phyloP scores from a whole-genome alignment of 2,329 filamentous ascomycete genomes.

The Aspergillus fijiensis region DNA sequence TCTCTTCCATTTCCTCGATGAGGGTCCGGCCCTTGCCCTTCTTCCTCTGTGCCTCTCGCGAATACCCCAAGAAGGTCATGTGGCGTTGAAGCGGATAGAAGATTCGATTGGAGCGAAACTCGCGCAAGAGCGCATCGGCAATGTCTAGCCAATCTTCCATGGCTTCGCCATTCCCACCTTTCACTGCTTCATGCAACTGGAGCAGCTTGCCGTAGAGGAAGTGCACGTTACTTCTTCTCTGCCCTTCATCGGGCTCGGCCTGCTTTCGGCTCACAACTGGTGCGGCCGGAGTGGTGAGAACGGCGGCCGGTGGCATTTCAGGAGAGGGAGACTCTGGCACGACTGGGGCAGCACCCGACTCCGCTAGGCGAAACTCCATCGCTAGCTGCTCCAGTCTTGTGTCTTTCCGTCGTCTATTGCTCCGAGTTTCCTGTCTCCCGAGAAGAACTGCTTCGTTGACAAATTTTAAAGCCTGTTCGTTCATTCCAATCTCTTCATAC shows the following conservation, averaged over 20 bases:
- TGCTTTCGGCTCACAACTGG: conserved; percentile 20
- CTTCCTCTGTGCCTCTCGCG: conserved; percentile 41
- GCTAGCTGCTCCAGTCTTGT: conserved; percentile 43
- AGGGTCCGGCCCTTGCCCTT: conserved; percentile 36
- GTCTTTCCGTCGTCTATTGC: conserved; percentile 33
- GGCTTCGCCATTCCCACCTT: conserved; percentile 51
- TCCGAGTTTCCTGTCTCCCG: conserved; percentile 45
- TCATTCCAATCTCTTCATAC: conserved; percentile 72
- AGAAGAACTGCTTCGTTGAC: conserved; percentile 72
- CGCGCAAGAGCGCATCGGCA: conserved; percentile 57
- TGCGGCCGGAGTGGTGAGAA: conserved; percentile 20
- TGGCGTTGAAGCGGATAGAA: conserved; percentile 59
- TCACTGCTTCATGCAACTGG: conserved; percentile 50
- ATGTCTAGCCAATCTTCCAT: conserved; percentile 59
- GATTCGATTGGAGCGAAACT: conserved; percentile 59
- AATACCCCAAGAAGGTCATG: conserved; percentile 52
- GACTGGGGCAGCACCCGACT: conserved; percentile 23
- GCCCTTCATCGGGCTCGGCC: conserved; percentile 32
- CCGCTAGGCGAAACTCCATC: conserved; percentile 36
- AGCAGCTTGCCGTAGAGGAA: conserved; percentile 48
- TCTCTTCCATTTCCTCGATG: conserved; percentile 45
- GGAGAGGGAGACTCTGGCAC: conserved; percentile 20
- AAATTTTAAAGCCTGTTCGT: conserved; percentile 73
- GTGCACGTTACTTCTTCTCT: conserved; percentile 44
- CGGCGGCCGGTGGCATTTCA: conserved; percentile 7